Evolutionary conservation across 305 asterid species (phyloP).

Genomic region (Fraxinus albicans): DNA sequence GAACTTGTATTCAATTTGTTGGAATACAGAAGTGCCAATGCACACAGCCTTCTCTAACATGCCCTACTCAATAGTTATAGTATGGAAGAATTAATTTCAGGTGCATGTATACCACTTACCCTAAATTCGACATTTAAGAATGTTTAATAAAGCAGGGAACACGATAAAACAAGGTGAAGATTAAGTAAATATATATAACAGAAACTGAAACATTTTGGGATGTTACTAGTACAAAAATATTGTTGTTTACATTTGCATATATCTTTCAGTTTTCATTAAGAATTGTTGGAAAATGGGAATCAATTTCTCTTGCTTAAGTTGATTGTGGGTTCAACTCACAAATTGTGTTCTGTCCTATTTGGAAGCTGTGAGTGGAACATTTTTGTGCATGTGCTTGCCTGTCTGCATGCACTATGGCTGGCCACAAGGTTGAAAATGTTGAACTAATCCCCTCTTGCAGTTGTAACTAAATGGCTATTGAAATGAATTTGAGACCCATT

Average conservation of each 20-base stretch:
- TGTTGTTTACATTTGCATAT: background rate
- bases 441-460: background rate
- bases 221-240: background rate
- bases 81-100: background rate
- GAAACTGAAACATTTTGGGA: background rate
- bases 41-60: background rate
- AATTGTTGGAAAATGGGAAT: background rate
- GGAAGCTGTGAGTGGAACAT: constrained; percentile 2
- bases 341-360: background rate
- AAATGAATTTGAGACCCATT: constrained; percentile 5
- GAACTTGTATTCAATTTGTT: background rate
- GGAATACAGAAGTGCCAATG: background rate
- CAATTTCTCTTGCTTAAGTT: background rate
- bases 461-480: background rate
- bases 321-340: constrained; percentile 1
- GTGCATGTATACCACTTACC: background rate
- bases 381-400: background rate
- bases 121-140: background rate
- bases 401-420: background rate
- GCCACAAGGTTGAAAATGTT: constrained; percentile 8
- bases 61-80: background rate
- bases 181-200: background rate
- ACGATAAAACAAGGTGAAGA: background rate
- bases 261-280: background rate
- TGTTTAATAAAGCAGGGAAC: background rate